Conservation (phyloP, 1,139 yeast genomes). For the Diutina ranongensis region DNA sequence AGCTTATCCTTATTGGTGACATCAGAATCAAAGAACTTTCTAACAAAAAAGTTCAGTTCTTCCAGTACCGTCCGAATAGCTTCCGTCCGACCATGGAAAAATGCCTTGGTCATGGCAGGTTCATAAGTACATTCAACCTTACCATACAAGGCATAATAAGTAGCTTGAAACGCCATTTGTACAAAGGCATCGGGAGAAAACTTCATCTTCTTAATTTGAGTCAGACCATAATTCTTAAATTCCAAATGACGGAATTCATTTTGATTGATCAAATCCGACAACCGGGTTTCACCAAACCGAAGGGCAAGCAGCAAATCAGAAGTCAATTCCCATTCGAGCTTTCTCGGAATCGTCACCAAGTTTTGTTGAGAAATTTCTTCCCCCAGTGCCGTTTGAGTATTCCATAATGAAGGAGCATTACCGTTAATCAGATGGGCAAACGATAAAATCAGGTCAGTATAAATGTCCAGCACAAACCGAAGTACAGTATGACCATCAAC, state of each 20-base stretch:
- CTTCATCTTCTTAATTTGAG: conserved; percentile 71
- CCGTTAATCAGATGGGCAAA: conserved; percentile 79
- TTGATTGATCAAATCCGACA: conserved; percentile 79
- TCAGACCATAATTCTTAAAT: conserved; percentile 66
- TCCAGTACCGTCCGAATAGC: conserved; percentile 77
- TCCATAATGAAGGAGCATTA: conserved; percentile 74
- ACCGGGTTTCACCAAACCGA: conserved; percentile 83
- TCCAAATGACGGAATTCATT: conserved; percentile 80
- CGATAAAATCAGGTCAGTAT: conserved; percentile 78
- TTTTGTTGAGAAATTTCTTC: conserved; percentile 14
- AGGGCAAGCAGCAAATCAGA: conserved; percentile 66
- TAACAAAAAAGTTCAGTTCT: conserved; percentile 72
- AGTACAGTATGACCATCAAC: conserved; percentile 93
- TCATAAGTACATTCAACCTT: conserved; percentile 90
- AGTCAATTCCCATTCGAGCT: conserved; percentile 81
- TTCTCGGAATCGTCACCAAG: conserved; percentile 62
- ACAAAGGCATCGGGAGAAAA: conserved; percentile 91
- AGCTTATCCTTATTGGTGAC: conserved; percentile 53
- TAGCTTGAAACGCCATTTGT: conserved; percentile 90
- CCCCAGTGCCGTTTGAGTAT: conserved; percentile 11
- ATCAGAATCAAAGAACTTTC: conserved; percentile 68
- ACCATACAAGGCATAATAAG: conserved; percentile 85
- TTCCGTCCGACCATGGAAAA: conserved; percentile 85
- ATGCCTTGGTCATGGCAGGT: conserved; percentile 90
- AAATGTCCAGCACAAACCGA: conserved; percentile 79